Base-by-base conservation (phyloP, 2,329 filamentous ascomycete genomes). In the Colletotrichum somersetense region DNA sequence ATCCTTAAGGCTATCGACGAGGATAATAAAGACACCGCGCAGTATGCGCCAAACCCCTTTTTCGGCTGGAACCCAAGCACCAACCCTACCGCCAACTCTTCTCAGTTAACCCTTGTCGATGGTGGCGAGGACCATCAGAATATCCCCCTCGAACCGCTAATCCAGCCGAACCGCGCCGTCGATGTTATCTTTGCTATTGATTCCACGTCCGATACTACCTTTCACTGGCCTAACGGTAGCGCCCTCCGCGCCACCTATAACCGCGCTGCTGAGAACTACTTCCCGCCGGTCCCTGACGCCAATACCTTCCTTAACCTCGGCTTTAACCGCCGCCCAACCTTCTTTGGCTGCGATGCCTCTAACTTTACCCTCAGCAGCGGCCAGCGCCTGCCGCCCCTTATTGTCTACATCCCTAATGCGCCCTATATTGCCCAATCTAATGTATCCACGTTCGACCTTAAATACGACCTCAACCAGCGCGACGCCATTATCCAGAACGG, bases 331-430 rank as follows among this genome's bases (percentile, higher is more conserved):
- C 84, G 85, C 48, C 89, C 90, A 0, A 85, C 86, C 62, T 92
- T 92, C 78, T 92, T 92, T 79, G 90, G 90, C 75, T 92, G 90
- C 81, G 81, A 87, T 75, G 72, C 76, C 72, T 8, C 87, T 0
- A 85, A 86, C 75, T 86, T 89, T 38, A 85, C 86, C 76, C 86
- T 89, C 26, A 88, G 88, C 0, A 76, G 80, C 40, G 23, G n/a
- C 50, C 70, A 73, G 64, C 84, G 81, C 2, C 87, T 88, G 73
- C 82, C 88, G 0, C 94, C 95, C 0, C 82, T 97, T 1, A 85
- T 97, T 74, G 93, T 97, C 75, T 99, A 99, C 84, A 81, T 98
- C 58, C 94, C 96, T 72, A 96, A 96, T 79, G 87, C 91, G 30
- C 95, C 95, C 1, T 97, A 97, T 83, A 88, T 91, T 56, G 89